Evolutionary conservation across 768 basidiomycete species (phyloP), one percentile per base, ranked within the genome.

Genomic region (Cyathus striatus): DNA sequence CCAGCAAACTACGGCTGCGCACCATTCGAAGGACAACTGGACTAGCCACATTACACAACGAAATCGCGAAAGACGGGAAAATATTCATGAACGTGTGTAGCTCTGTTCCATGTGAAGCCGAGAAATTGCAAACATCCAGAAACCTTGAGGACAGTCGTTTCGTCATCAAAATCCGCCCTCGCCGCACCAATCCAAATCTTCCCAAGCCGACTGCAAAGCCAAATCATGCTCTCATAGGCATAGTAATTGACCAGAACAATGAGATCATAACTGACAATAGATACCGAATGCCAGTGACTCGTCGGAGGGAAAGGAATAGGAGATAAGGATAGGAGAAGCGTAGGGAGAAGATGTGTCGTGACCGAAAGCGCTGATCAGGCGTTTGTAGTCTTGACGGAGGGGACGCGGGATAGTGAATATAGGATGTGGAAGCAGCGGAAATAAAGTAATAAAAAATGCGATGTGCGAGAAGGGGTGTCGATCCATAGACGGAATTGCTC

Each of bases 371-470:
- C 56, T 58, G 59, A 61, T 57, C 55, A 55, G 51, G 47, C 60
- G 49, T 52, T 54, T 38, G 50, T 50, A 55, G 50, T 60, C 52
- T 46, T 52, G 50, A 53, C 24, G 39, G 44, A 51, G 50, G 48
- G 49, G 55, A 42, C 43, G 51, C 38, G 48, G 49, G 44, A 42
- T 47, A 45, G 32, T 27, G 36, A 22, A 36, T 42, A n/a, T n/a
- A n/a, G n/a, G n/a, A 40, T 46, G 44, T 49, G 44, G 47, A 42
- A 40, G 42, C 47, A 64, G 65, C 64, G 61, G 56, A 62, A 61
- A 70, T 64, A 68, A 69, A 42, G 44, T 62, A 66, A 67, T 70
- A 69, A 68, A 72, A 63, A 70, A 65, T 55, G 65, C 60, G 62
- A 57, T 56, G 53, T 56, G 56, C 54, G 64, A 51, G 43, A 58